Percentiles rank a stretch among this genome's conserved stretches.
Evolutionary conservation across 257 asterid genomes (phyloP).

Genomic region (Fraxinus americana): DNA sequence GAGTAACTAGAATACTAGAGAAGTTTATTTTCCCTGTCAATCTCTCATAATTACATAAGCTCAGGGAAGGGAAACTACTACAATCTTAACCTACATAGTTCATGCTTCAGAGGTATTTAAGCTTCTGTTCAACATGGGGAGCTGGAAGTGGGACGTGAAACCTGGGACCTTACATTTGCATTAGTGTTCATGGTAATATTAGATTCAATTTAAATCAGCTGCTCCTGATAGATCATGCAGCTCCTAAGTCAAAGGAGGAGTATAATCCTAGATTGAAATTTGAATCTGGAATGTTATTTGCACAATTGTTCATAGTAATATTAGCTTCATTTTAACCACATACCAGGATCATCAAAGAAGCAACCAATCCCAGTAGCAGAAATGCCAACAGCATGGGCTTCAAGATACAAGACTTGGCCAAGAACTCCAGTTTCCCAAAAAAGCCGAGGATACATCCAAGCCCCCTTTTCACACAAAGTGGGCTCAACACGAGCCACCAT

Average conservation of each 20-base stretch:
- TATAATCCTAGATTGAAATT: constrained; percentile 10
- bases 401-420: constrained; percentile 92
- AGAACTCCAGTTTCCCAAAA: constrained; percentile 99
- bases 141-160: background rate
- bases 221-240: constrained; percentile 8
- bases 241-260: background rate
- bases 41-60: background rate
- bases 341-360: constrained; percentile 95
- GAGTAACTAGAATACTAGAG: background rate
- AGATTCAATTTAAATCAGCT: constrained; percentile 6
- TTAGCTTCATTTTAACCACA: constrained; percentile 12
- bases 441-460: constrained; percentile 94
- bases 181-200: background rate
- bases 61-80: background rate
- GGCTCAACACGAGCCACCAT: constrained; percentile 90
- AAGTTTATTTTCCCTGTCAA: background rate
- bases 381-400: constrained; percentile 87
- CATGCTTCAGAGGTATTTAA: background rate
- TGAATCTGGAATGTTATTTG: background rate
- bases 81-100: background rate
- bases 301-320: background rate
- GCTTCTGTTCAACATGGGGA: background rate
- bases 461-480: constrained; percentile 53
- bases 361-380: constrained; percentile 99
- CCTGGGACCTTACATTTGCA: background rate